phyloP scores from a whole-genome alignment of 1,284 basidiomycete species.

The Somion occarium region DNA sequence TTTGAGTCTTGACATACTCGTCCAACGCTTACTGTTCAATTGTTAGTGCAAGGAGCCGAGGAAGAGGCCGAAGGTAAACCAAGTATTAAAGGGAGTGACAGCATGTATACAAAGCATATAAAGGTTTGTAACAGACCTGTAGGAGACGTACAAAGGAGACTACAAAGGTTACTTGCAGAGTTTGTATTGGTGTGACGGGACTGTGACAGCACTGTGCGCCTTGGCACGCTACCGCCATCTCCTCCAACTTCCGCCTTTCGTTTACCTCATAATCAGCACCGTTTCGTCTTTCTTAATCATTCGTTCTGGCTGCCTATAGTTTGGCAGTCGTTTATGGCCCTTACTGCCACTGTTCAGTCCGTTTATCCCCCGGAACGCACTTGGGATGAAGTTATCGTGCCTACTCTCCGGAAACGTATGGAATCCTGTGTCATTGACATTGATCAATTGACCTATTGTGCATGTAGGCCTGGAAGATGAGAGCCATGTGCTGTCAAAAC shows the following conservation, averaged over 20 bases:
- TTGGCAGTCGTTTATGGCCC: slow-evolving; percentile 26
- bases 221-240: neutral
- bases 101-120: too few species aligned
- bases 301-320: neutral
- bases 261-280: slow-evolving; percentile 1
- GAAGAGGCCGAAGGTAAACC: too few species aligned
- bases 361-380: slow-evolving; percentile 47
- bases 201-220: too few species aligned
- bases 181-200: neutral
- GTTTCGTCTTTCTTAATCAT: neutral
- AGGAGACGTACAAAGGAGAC: too few species aligned
- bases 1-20: too few species aligned
- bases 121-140: too few species aligned
- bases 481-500: slow-evolving; percentile 63
- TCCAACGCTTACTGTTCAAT: too few species aligned
- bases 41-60: too few species aligned
- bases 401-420: slow-evolving; percentile 65
- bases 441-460: slow-evolving; percentile 8
- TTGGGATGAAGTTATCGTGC: slow-evolving; percentile 71
- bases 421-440: slow-evolving; percentile 9
- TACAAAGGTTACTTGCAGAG: too few species aligned
- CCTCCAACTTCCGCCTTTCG: slow-evolving; percentile 8
- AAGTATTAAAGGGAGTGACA: too few species aligned
- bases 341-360: slow-evolving; percentile 42
- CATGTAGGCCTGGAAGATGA: slow-evolving; percentile 64